phyloP scores from a whole-genome alignment of 2,329 filamentous ascomycete genomes.

The Stagonosporopsis rhizophila region DNA sequence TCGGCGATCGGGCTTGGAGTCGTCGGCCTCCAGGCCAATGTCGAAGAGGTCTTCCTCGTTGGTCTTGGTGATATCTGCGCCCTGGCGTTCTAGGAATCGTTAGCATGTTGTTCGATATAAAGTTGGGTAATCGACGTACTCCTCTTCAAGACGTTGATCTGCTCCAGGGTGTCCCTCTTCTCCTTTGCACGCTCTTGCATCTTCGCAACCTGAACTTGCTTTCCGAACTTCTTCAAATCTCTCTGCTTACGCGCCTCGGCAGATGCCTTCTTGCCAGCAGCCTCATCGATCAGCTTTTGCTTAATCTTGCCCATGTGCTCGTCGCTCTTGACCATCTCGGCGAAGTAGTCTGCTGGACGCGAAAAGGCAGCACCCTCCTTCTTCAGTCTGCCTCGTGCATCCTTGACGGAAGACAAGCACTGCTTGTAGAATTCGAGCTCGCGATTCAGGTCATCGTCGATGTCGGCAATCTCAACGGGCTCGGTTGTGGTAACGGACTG shows the following conservation, averaged over 20 bases:
- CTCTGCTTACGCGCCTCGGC: constrained; percentile 89
- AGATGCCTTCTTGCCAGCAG: constrained; percentile 88
- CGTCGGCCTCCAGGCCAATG: constrained; percentile 69
- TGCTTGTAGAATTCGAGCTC: constrained; percentile 95
- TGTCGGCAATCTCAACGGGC: constrained; percentile 77
- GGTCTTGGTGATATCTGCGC: constrained; percentile 67
- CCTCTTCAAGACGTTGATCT: constrained; percentile 93
- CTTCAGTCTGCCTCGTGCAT: constrained; percentile 76
- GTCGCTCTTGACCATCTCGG: constrained; percentile 98
- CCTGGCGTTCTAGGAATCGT: constrained; percentile 75
- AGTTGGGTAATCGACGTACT: constrained; percentile 66
- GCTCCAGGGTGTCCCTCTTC: constrained; percentile 92
- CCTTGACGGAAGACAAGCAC: constrained; percentile 77
- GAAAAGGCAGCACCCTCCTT: constrained; percentile 86
- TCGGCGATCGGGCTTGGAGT: constrained; percentile 54
- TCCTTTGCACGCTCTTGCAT: constrained; percentile 91
- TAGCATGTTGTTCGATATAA: constrained; percentile 20
- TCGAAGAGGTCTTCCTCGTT: constrained; percentile 91
- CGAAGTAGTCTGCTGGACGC: constrained; percentile 92
- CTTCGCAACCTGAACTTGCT: constrained; percentile 96
- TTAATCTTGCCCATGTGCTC: constrained; percentile 98
- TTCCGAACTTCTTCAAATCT: constrained; percentile 98
- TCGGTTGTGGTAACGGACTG: constrained; percentile 75
- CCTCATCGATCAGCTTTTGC: constrained; percentile 89
- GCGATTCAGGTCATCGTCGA: constrained; percentile 89